Percentiles rank a stretch among this genome's conserved stretches.
phyloP scores from a whole-genome alignment of 2,329 filamentous ascomycete species.

The Aureobasidium namibiae region DNA sequence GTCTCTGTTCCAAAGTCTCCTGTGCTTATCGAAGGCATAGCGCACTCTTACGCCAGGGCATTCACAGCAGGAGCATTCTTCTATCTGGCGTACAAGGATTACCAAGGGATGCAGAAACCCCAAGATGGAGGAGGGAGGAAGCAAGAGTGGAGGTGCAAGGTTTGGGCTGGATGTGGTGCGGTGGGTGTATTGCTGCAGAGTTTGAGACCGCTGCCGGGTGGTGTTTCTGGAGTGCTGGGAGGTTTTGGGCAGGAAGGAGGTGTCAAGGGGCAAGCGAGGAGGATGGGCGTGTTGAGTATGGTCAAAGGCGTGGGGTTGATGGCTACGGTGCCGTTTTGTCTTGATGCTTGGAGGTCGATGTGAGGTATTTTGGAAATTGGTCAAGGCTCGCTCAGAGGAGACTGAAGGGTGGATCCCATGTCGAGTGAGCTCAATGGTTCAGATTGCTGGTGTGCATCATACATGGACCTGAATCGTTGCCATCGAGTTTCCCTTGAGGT shows the following conservation, averaged over 20 bases:
- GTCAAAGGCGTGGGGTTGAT: background rate
- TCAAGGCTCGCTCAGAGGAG: no score
- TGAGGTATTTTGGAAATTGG: background rate
- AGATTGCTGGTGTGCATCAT: no score
- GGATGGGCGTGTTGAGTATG: background rate
- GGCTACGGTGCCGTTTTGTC: background rate
- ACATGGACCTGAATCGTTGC: no score
- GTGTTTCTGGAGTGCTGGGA: background rate
- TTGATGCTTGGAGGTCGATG: background rate
- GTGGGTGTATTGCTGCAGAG: background rate
- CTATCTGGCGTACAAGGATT: background rate
- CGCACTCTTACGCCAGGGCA: background rate
- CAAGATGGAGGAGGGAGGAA: background rate
- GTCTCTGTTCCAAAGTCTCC: background rate
- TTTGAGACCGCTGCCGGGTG: background rate
- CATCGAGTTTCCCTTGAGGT: no score
- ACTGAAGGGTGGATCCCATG: no score
- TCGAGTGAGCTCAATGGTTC: no score
- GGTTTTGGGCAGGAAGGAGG: background rate
- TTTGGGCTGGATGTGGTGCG: background rate
- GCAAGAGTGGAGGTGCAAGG: background rate
- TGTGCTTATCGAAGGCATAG: background rate
- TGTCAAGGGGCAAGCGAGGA: background rate
- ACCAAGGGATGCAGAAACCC: background rate
- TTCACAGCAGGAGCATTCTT: background rate